These are phyloP conservation scores for Penicillium steckii DNA, from an alignment of 495 filamentous ascomycete species.

Conservation along the genomic window DNA sequence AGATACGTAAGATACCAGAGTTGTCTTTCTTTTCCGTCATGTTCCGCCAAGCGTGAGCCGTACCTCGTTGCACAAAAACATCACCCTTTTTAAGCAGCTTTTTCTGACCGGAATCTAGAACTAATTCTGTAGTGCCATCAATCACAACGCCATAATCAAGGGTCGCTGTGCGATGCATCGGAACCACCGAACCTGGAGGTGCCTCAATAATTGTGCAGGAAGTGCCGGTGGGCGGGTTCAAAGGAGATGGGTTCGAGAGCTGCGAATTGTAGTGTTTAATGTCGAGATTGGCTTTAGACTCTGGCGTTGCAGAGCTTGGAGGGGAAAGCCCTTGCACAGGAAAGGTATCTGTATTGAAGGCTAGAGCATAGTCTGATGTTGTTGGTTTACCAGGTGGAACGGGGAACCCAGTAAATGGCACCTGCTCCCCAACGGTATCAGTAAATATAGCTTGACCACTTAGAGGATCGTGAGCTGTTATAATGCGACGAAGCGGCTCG, in stretches of 20 bases:
- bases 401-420: too few species aligned
- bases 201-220: slow-evolving; percentile 27
- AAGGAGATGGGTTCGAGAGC: slow-evolving; percentile 20
- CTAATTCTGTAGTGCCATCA: slow-evolving; percentile 60
- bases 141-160: slow-evolving; percentile 68
- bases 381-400: too few species aligned
- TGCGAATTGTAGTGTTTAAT: slow-evolving; percentile 1
- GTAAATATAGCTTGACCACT: too few species aligned
- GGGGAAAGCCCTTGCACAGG: too few species aligned
- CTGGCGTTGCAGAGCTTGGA: too few species aligned
- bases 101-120: slow-evolving; percentile 61
- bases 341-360: too few species aligned
- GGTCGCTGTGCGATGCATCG: slow-evolving; percentile 62
- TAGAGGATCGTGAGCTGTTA: too few species aligned
- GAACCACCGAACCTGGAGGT: slow-evolving; percentile 11
- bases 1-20: slow-evolving; percentile 19
- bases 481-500: too few species aligned
- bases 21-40: slow-evolving; percentile 14
- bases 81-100: slow-evolving; percentile 58
- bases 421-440: too few species aligned
- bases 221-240: slow-evolving; percentile 26
- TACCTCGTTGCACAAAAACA: slow-evolving; percentile 63
- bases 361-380: too few species aligned
- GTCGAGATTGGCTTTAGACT: too few species aligned
- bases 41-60: slow-evolving; percentile 67